These are phyloP conservation scores for Aspergillus costaricaensis DNA, from an alignment of 2,329 filamentous ascomycete genomes.

Conservation along the genomic window DNA sequence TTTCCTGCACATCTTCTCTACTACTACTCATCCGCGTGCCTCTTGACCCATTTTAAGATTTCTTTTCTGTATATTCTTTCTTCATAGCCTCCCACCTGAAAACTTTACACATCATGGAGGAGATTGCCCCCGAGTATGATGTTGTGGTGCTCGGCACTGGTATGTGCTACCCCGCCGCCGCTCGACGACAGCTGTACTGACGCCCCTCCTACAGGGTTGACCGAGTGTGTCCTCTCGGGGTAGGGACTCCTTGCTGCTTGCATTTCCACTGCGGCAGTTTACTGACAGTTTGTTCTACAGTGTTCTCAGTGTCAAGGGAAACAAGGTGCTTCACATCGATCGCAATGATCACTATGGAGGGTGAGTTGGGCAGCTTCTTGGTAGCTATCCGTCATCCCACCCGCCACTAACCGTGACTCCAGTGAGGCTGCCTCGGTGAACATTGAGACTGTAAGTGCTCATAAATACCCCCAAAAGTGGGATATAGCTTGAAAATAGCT, in stretches of 20 bases:
- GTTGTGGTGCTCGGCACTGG: conserved; percentile 97
- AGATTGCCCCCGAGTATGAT: conserved; percentile 98
- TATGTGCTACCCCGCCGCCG: conserved; percentile 52
- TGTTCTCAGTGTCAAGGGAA: conserved; percentile 96
- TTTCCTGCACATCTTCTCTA: conserved; percentile 1
- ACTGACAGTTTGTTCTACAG: conserved; percentile 48
- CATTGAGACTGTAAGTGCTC: conserved; percentile 75
- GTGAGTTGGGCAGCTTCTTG: conserved; percentile 56
- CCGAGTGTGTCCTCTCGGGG: conserved; percentile 98
- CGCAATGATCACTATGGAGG: conserved; percentile 98
- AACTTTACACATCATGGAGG: conserved; percentile 71
- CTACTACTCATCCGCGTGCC: conserved; percentile 7
- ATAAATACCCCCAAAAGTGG: background rate
- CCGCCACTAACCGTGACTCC: conserved; percentile 30
- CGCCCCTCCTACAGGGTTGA: conserved; percentile 67
- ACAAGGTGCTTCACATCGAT: conserved; percentile 99
- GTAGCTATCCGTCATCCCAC: conserved; percentile 16
- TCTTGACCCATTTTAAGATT: conserved; percentile 14
- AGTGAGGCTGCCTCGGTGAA: conserved; percentile 96
- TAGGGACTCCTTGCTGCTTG: conserved; percentile 48
- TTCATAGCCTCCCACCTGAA: conserved; percentile 12
- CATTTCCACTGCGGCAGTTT: conserved; percentile 17
- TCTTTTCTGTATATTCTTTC: conserved; percentile 14
- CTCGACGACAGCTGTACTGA: conserved; percentile 33
- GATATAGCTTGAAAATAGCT: no score